Conservation (phyloP, 495 filamentous ascomycete species). For the Xanthoparmelia taractica region DNA sequence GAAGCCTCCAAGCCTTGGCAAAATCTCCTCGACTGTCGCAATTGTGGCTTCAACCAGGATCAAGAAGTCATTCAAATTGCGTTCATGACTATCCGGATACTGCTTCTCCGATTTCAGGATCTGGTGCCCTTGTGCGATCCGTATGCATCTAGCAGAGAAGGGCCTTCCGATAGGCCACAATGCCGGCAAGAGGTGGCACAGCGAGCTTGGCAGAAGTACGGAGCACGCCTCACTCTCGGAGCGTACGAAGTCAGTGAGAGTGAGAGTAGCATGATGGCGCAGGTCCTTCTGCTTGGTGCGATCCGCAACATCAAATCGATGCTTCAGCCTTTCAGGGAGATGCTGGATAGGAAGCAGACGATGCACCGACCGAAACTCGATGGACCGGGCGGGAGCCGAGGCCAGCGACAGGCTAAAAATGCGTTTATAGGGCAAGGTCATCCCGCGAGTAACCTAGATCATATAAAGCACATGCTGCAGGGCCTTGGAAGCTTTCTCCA, state of each 20-base stretch:
- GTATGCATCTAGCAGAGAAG: slow-evolving; percentile 5
- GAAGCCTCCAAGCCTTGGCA: slow-evolving; percentile 12
- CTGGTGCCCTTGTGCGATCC: slow-evolving; percentile 10
- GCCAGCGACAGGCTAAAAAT: slow-evolving; percentile 10
- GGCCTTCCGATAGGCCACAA: neutral
- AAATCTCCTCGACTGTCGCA: slow-evolving; percentile 11
- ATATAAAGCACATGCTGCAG: slow-evolving; percentile 14
- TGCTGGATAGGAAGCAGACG: slow-evolving; percentile 16
- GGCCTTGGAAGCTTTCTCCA: slow-evolving; percentile 12
- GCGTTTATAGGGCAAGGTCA: slow-evolving; percentile 6
- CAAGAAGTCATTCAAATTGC: slow-evolving; percentile 17
- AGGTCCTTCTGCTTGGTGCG: slow-evolving; percentile 15
- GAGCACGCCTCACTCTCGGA: slow-evolving; percentile 8
- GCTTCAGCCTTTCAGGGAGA: slow-evolving; percentile 11
- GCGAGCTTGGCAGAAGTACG: slow-evolving; percentile 7
- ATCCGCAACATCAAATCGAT: slow-evolving; percentile 17
- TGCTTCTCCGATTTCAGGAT: slow-evolving; percentile 15
- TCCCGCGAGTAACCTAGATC: slow-evolving; percentile 12
- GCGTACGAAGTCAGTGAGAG: slow-evolving; percentile 8
- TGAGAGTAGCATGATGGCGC: slow-evolving; percentile 7
- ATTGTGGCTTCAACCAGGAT: slow-evolving; percentile 8
- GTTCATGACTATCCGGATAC: slow-evolving; percentile 15
- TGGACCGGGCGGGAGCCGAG: slow-evolving; percentile 7
- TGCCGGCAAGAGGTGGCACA: slow-evolving; percentile 5
- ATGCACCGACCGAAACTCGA: slow-evolving; percentile 5